These are phyloP conservation scores for Neurospora tetraspora DNA, from an alignment of 495 filamentous ascomycete genomes.

Conservation along the genomic window DNA sequence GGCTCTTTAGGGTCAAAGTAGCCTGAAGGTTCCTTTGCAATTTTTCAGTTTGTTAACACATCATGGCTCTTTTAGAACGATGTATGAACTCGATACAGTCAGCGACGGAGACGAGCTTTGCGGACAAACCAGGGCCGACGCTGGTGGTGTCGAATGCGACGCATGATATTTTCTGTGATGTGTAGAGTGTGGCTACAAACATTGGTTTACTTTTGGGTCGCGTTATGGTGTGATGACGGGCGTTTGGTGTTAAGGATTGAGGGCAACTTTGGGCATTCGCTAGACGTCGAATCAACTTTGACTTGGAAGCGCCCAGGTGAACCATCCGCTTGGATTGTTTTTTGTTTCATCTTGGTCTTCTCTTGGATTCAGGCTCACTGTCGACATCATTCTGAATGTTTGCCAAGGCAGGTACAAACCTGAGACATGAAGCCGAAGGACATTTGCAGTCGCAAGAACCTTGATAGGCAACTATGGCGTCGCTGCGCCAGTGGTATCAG, in stretches of 20 bases:
- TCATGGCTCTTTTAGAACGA: slow-evolving; percentile 7
- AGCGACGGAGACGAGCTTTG: slow-evolving; percentile 17
- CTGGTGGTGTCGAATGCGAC: not conserved
- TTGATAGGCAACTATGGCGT: not conserved
- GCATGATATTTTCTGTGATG: not conserved
- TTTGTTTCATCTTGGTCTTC: not conserved
- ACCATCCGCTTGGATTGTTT: not conserved
- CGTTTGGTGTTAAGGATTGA: not conserved
- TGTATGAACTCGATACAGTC: slow-evolving; percentile 19
- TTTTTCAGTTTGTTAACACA: not conserved
- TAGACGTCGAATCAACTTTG: not conserved
- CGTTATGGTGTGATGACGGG: not conserved
- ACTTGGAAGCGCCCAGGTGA: not conserved
- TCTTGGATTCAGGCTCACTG: not conserved
- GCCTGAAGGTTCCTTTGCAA: not conserved
- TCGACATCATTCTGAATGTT: not conserved
- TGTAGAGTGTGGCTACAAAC: not conserved
- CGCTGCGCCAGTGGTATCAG: not conserved
- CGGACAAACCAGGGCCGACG: not conserved
- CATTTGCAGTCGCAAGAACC: not conserved
- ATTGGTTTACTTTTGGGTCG: not conserved
- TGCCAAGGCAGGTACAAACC: not conserved
- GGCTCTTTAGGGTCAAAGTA: not conserved
- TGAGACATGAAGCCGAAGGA: no score
- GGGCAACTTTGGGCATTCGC: not conserved